Evolutionary conservation across 2,329 filamentous ascomycete species (phyloP).

Genomic region (Byssoonygena ceratinophila): DNA sequence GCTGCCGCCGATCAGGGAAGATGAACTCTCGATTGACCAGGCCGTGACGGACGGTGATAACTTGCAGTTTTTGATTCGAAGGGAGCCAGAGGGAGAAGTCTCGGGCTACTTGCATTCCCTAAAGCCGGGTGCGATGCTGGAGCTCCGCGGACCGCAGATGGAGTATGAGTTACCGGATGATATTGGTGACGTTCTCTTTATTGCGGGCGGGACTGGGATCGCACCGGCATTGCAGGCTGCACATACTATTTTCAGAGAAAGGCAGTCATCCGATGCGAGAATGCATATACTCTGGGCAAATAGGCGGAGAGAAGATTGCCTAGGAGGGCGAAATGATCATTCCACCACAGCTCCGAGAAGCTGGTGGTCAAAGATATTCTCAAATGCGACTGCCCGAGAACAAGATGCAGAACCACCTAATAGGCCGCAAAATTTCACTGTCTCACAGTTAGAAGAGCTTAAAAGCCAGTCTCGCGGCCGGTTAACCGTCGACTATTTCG

Average conservation of each 20-base stretch:
- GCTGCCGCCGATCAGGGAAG: constrained; percentile 47
- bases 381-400: background rate
- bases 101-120: constrained; percentile 67
- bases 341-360: constrained; percentile 21
- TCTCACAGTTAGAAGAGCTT: constrained; percentile 53
- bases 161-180: constrained; percentile 53
- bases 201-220: constrained; percentile 88
- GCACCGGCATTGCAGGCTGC: constrained; percentile 78
- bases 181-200: constrained; percentile 58
- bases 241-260: constrained; percentile 43
- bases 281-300: constrained; percentile 79
- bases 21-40: constrained; percentile 10
- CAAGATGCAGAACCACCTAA: background rate
- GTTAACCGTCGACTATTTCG: constrained; percentile 60
- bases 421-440: constrained; percentile 35
- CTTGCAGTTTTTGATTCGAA: constrained; percentile 67
- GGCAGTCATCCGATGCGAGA: constrained; percentile 28
- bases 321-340: constrained; percentile 47
- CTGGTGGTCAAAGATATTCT: constrained; percentile 27
- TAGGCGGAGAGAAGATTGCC: constrained; percentile 54
- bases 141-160: constrained; percentile 66
- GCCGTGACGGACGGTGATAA: constrained; percentile 28
- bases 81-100: constrained; percentile 70
- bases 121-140: constrained; percentile 52
- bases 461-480: constrained; percentile 47